Evolutionary conservation across 352 stramenopile species (phyloP), one percentile per base, ranked within the genome.

Genomic region (Globisporangium viniferum): DNA sequence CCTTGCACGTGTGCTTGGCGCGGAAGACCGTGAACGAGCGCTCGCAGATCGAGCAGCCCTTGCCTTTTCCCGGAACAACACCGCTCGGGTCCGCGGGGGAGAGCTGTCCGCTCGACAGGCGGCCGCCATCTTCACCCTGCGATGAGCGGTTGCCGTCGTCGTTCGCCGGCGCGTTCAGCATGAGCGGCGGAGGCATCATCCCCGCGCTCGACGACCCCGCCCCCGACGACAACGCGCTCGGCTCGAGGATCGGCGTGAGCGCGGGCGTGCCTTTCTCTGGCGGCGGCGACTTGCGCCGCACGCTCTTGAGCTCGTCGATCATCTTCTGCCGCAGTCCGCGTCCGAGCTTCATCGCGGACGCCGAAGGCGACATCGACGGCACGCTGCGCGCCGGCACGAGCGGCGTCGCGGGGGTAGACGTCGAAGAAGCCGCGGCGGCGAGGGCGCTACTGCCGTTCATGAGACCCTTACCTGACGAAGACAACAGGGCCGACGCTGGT

Each of bases 1-100:
- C 66, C 69, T 90, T 89, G 67, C 87, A 94, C 67, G 85, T 92
- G 67, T 94, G 87, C 71, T 93, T 93, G 58, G 85, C 74, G 44
- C 84, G 83, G 61, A 94, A 92, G 48, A 94, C 83, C 2, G 80
- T 84, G 64, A 93, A 93, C 29, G 85, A 89, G 2, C 82, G 81
- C 59, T 91, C 81, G 63, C 85, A 93, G 48, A 89, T 79, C 15
- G 72, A 77, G 60, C 85, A 93, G 33, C 73, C 73, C n/a, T 77
- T 77, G 24, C 51, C 41, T 59, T 73, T 64, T 44, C 54, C 12
- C 9, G 60, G 62, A 20, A 24, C 33, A 5, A 24, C 35, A 14
- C 51, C 63, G 27, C 20, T 66, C 9, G 48, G 56, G 9, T 66
- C 57, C 1, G 31, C 61, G 22, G 66, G 64, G 22, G 64, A 70